Base-by-base conservation (phyloP, 108 stramenopile species). In the Chaetoceros muelleri region DNA sequence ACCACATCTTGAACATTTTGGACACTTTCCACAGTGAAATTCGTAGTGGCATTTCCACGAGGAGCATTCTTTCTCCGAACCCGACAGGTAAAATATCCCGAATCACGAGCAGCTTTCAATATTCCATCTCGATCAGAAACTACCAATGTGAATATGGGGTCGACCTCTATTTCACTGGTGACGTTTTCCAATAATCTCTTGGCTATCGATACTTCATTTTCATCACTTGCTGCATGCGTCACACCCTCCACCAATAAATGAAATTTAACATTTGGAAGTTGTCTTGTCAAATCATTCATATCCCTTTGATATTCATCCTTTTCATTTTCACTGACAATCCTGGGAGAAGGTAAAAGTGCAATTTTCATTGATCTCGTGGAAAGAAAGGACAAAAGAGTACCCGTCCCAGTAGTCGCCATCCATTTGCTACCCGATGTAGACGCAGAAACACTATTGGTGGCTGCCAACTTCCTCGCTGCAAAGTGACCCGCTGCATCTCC, bases 41-140 rank as follows among this genome's bases (percentile, higher is more conserved):
- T 82, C 1, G 90, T 69, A 44, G 90, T 78, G 20, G 86, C 54
- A 30, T 82, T 73, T 1, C 90, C 90, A 2, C 90, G 69, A 28
- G 73, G 66, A n/a, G 62, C 65, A 60, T 86, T 86, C 45, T 72
- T 67, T 21, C 72, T 75, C 44, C 68, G 55, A 18, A 80, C 60
- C 27, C 90, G 63, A 59, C 82, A 84, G 13, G 86, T 86, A 52
- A 75, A 63, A 79, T 82, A 81, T 30, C 86, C 84, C 28, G 40
- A 18, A 27, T 92, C 82, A 44, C 78, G 77, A 22, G 85, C 90
- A 3, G 66, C 75, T 44, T 73, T 60, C 2, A 92, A 57, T 62
- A 86, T 87, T 23, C 72, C 78, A 50, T 92, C 90, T 27, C 81
- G 73, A 67, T 92, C 82, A 10, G 73, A 75, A 7, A 87, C 90